phyloP scores from a whole-genome alignment of 257 asterid species.

The Rubia yunnanensis region DNA sequence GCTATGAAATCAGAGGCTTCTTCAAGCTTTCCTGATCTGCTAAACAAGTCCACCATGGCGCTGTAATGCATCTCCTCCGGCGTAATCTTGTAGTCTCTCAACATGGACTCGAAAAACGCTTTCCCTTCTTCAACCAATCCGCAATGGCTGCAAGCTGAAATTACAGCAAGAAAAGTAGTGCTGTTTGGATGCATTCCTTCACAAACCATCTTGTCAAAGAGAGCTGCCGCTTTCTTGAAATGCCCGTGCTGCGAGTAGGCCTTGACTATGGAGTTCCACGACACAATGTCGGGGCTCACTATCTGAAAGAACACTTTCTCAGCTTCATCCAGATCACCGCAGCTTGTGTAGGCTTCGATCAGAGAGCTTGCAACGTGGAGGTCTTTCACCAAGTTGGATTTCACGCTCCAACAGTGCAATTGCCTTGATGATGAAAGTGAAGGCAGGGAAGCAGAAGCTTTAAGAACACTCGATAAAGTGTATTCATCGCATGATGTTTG shows the following conservation, averaged over 20 bases:
- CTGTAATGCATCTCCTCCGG: constrained; percentile 24
- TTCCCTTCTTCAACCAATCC: constrained; percentile 23
- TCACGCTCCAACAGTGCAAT: constrained; percentile 16
- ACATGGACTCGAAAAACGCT: constrained; percentile 17
- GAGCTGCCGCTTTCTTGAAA: constrained; percentile 4
- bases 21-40: constrained; percentile 23
- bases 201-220: constrained; percentile 16
- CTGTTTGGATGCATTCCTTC: constrained; percentile 11
- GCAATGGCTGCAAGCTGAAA: constrained; percentile 21
- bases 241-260: constrained; percentile 18
- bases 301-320: constrained; percentile 9
- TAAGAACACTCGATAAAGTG: constrained; percentile 13
- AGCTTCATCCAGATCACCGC: constrained; percentile 18
- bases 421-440: constrained; percentile 17
- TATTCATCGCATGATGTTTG: constrained; percentile 14
- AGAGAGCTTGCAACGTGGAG: constrained; percentile 21
- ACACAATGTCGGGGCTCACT: constrained; percentile 2
- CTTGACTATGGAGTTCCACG: constrained; percentile 20
- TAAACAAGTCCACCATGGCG: constrained; percentile 25
- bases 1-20: constrained; percentile 17
- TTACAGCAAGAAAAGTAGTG: constrained; percentile 18
- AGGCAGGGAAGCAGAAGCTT: constrained; percentile 16
- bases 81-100: constrained; percentile 1
- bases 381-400: constrained; percentile 11
- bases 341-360: constrained; percentile 21